These are phyloP conservation scores for Micractinium sp. DNA, from an alignment of 139 green algal genomes.

Conservation along the genomic window DNA sequence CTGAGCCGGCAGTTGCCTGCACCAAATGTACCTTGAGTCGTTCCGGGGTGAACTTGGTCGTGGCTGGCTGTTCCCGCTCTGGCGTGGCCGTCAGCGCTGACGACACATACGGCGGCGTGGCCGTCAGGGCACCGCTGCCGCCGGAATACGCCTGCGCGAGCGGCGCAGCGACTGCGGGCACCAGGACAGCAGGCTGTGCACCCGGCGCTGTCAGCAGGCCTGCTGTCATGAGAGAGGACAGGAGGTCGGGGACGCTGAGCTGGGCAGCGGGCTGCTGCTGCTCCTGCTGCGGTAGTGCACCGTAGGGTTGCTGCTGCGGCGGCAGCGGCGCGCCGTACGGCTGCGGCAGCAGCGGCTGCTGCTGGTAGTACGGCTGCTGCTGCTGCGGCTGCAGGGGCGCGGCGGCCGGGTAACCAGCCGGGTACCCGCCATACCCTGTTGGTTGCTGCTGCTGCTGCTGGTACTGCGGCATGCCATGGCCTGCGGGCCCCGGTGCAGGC, in stretches of 20 bases:
- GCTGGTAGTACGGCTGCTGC: background rate
- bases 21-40: conserved; percentile 31
- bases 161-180: conserved; percentile 14
- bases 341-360: background rate
- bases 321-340: background rate
- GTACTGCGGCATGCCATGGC: background rate
- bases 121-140: background rate
- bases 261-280: conserved; percentile 5
- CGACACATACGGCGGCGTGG: background rate
- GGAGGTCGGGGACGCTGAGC: conserved; percentile 26
- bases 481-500: too few species aligned
- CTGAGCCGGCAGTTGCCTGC: background rate
- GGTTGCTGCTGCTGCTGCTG: background rate
- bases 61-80: conserved; percentile 8
- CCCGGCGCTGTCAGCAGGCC: conserved; percentile 12
- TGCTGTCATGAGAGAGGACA: conserved; percentile 12
- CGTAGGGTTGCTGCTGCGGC: background rate
- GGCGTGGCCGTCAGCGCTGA: conserved; percentile 1
- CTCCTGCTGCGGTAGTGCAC: background rate
- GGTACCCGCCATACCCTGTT: background rate
- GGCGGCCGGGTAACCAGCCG: background rate
- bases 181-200: background rate
- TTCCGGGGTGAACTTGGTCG: conserved; percentile 14
- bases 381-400: background rate
- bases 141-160: background rate